These are phyloP conservation scores for Chrysosphaeria jannelii DNA, from an alignment of 2,329 filamentous ascomycete genomes.

Conservation along the genomic window DNA sequence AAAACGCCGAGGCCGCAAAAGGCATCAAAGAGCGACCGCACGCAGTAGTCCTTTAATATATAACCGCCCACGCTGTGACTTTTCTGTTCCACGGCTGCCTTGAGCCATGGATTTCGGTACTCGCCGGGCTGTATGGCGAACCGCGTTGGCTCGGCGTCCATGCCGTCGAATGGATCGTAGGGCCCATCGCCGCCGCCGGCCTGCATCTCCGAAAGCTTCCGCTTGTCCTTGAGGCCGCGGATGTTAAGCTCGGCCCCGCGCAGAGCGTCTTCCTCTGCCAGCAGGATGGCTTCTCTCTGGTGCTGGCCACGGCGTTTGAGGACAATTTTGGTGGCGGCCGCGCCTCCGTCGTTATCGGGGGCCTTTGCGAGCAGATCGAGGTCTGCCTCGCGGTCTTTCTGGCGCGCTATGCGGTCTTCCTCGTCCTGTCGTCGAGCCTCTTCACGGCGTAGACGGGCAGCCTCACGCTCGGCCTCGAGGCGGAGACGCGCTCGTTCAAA, in stretches of 20 bases:
- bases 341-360: constrained; percentile 11
- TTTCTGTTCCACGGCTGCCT: constrained; percentile 31
- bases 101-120: constrained; percentile 51
- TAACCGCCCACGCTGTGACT: constrained; percentile 55
- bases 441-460: constrained; percentile 28
- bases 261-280: constrained; percentile 12
- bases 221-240: constrained; percentile 45
- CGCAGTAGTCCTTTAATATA: constrained; percentile 52
- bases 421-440: constrained; percentile 37
- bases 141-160: constrained; percentile 35
- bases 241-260: constrained; percentile 24
- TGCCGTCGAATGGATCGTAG: constrained; percentile 69
- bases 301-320: constrained; percentile 42
- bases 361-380: constrained; percentile 39
- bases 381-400: constrained; percentile 34
- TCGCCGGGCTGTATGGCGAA: constrained; percentile 30
- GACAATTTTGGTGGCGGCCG: constrained; percentile 24
- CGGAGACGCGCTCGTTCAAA: constrained; percentile 20
- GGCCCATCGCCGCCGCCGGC: constrained; percentile 32
- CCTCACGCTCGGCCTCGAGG: constrained; percentile 35
- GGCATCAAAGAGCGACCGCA: constrained; percentile 56
- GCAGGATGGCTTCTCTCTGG: constrained; percentile 8
- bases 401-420: constrained; percentile 32
- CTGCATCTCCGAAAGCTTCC: constrained; percentile 7
- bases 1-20: constrained; percentile 77